Evolutionary conservation across 2,329 filamentous ascomycete species (phyloP), one percentile per base, ranked within the genome.

Genomic region (Talaromyces sp.): DNA sequence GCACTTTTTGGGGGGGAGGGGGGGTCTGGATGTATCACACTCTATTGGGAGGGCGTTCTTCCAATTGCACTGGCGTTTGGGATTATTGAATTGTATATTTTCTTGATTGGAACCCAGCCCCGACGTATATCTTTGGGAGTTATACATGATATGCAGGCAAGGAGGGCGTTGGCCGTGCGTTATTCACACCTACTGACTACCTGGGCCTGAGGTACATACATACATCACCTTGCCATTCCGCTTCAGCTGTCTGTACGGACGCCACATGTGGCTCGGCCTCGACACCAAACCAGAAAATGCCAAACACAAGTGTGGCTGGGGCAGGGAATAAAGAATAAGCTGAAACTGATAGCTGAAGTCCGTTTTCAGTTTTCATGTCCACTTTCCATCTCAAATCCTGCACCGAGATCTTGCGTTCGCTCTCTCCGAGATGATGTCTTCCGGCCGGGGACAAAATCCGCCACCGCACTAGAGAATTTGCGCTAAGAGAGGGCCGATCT

Each of bases 191-290:
- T 27, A 27, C n/a, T 13, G 14, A 14, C 7, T 14, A 35, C 14
- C n/a, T 35, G 13, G 6, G n/a, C 33, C n/a, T 35, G 33, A 17
- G 20, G 20, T 51, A 32, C n/a, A 29, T 22, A 43, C 29, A 46
- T 45, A 51, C 41, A 45, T 35, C 29, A 14, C 13, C 20, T 35
- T 27, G 16, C 19, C 35, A 32, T 30, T 29, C 19, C 19, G 36
- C 36, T 39, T 61, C 59, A 60, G 59, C 54, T 62, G 44, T 51
- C 17, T 16, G 50, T 36, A 22, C 6, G 27, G 39, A 46, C 44
- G 58, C 61, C 60, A 63, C 56, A 51, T 50, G 61, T 64, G 60
- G 61, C 61, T 63, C 45, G 54, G 58, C 33, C 35, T 16, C 46
- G 32, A 27, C n/a, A 14, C 11, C 22, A 24, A 27, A 44, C 17